Evolutionary conservation across 176 grass and related monocot genomes (phyloP), one percentile per base, ranked within the genome.

Genomic region (Ensete glaucum): DNA sequence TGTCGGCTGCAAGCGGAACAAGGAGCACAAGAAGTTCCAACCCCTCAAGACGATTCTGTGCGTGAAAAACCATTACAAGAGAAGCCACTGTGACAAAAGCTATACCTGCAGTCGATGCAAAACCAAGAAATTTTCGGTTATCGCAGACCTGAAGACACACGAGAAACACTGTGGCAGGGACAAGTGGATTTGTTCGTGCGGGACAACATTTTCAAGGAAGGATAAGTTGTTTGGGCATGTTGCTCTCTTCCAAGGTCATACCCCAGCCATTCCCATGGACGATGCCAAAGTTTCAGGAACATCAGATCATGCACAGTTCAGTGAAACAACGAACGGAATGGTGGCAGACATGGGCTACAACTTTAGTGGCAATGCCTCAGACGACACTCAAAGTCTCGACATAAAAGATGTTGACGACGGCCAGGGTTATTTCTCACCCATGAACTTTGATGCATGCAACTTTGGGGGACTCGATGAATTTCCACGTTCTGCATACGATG

Each of bases 391-490:
- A 52, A 70, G 29, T 53, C 83, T 82, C 14, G 83, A 73, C 70
- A 74, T 65, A 52, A 70, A 77, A 62, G 76, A 25, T 49, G 55
- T 65, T 22, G 86, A 79, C 14, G 78, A 86, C 29, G 78, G 25
- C 9, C 67, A 72, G 62, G 81, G 78, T 8, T 48, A 16, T 48
- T 27, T 81, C 16, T 77, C 81, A 8, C 83, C 79, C 1, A 53
- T 82, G 69, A 82, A 70, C 16, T 56, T 82, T 65, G 69, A 86
- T 62, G 72, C 70, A 17, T 88, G 81, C 52, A 85, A 72, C 25
- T 86, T 92, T 0, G 81, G 72, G 17, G 86, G 83, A 2, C 78
- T 92, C n/a, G 86, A 82, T 77, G 74, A 88, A 9, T 81, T 85
- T 2, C 59, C 53, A 12, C 9, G 53, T 9, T 34, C 81, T 17